Evolutionary conservation across 768 basidiomycete genomes (phyloP), one percentile per base, ranked within the genome.

Genomic region (Tremella mesenterica): DNA sequence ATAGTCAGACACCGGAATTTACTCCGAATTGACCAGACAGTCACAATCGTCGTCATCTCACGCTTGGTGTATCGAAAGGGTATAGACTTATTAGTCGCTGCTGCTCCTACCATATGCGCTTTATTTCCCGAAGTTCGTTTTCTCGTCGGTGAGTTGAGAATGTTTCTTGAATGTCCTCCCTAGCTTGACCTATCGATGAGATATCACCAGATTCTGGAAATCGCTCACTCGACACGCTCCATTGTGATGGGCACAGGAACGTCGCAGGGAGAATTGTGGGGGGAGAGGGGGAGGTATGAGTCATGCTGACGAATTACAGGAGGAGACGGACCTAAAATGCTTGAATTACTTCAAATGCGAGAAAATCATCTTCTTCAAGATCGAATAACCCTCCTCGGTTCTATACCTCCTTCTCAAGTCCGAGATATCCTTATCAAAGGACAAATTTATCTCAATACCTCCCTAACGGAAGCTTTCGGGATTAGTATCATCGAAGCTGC

Each of bases 401-500:
- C 85, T 8, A 80, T 97, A 2, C 77, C 79, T 10, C 88, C 85
- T 56, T 80, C 80, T 26, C 85, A 93, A 55, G 95, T 93, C n/a
- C 81, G 81, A 48, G 79, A 81, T 13, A 91, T 95, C n/a, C 79
- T 99, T 10, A 77, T 78, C 6, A 83, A 82, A 38, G 95, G 92
- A 1, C 79, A 87, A 12, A 91, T 99, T 56, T 99, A 85, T 74
- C 78, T 99, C 77, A 95, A 92, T 66, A 92, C 95, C 0, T 92
- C 90, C 0, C 79, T 97, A 23, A 97, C 93, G 1, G 95, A 97
- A 70, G 81, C 95, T 0, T 99, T 97, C 61, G 93, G 95, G 0
- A 97, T 93, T 59, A 88, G 86, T n/a, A 91, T 93, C 59, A 80
- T 99, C 38, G 95, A 99, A 76, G 95, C 93, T 0, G 95, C 95